Base-by-base conservation (phyloP, 2,329 filamentous ascomycete species). In the Helicocarpus griseus region DNA sequence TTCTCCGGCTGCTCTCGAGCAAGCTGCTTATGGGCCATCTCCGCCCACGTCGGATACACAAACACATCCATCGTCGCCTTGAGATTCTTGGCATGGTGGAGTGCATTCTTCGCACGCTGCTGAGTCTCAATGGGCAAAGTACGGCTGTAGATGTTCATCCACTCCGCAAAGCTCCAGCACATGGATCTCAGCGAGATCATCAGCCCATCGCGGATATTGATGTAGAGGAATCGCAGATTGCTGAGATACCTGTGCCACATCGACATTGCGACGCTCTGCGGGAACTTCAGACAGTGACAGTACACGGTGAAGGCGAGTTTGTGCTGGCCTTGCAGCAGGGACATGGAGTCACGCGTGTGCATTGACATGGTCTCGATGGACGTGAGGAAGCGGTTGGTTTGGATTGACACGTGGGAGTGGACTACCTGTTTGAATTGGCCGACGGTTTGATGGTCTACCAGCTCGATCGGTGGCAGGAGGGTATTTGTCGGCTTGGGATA, bases 191-290 rank as follows among this genome's bases (percentile, higher is more conserved):
- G 35, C 17, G 29, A 26, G 5, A 9, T 13, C 33, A 39, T 14
- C 5, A 40, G 14, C 22, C 48, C 19, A 24, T 49, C 35, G 8
- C 33, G 11, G 33, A 49, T 28, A n/a, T 41, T 49, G 14, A 36
- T 24, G 48, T 28, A 40, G 13, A 40, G 48, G 35, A 41, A 39
- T 8, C 48, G 48, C 35, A 49, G 19, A 24, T 41, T 33, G 48
- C 22, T 22, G 22, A 49, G 24, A 41, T 41, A 49, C 35, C 36
- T 22, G 4, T 19, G 22, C 48, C 48, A 49, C 26, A 19, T 5
- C 14, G 17, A 17, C 39, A 21, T 31, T 11, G 19, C 21, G 4
- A 46, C 9, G n/a, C 5, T 22, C 5, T 21, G 28, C 9, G 29
- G 24, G n/a, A 31, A 3, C 1, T 4, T 6, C 9, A 17, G 43